Evolutionary conservation across 768 basidiomycete species (phyloP).

Genomic region (Russula compacta): DNA sequence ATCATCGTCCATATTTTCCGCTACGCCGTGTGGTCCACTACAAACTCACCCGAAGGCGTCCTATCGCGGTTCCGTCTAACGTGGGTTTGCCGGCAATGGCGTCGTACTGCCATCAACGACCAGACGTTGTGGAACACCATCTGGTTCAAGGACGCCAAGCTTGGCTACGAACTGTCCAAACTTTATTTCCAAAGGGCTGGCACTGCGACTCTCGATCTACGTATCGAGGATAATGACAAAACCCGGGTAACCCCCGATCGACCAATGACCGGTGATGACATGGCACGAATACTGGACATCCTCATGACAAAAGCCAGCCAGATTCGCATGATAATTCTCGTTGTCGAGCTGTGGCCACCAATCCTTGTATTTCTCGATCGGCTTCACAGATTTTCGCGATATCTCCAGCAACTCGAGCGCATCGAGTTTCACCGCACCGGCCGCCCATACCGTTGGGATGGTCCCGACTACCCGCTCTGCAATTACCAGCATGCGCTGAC

Average conservation of each 20-base stretch:
- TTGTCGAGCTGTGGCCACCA: slow-evolving; percentile 48
- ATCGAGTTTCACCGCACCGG: slow-evolving; percentile 59
- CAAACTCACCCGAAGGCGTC: slow-evolving; percentile 23
- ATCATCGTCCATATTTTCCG: slow-evolving; percentile 59
- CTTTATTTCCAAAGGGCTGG: slow-evolving; percentile 52
- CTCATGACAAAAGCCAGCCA: slow-evolving; percentile 46
- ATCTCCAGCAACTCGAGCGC: slow-evolving; percentile 36
- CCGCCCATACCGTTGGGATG: slow-evolving; percentile 37
- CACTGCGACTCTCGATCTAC: slow-evolving; percentile 47
- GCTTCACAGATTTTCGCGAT: slow-evolving; percentile 25
- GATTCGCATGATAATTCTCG: slow-evolving; percentile 50
- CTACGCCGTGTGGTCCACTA: slow-evolving; percentile 41
- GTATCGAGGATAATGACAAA: slow-evolving; percentile 39
- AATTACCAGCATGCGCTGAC: slow-evolving; percentile 31
- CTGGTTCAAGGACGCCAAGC: slow-evolving; percentile 46
- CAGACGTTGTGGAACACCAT: slow-evolving; percentile 39
- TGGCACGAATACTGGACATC: slow-evolving; percentile 41
- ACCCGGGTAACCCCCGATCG: not conserved
- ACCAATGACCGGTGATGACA: slow-evolving; percentile 33
- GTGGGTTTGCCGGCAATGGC: slow-evolving; percentile 41
- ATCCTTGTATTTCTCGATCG: slow-evolving; percentile 42
- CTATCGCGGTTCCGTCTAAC: slow-evolving; percentile 40
- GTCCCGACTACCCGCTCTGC: slow-evolving; percentile 32
- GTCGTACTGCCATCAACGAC: slow-evolving; percentile 22
- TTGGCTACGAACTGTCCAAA: slow-evolving; percentile 41